Base-by-base conservation (phyloP, 208 protist species). In the Trypanosomatidae sp. region DNA sequence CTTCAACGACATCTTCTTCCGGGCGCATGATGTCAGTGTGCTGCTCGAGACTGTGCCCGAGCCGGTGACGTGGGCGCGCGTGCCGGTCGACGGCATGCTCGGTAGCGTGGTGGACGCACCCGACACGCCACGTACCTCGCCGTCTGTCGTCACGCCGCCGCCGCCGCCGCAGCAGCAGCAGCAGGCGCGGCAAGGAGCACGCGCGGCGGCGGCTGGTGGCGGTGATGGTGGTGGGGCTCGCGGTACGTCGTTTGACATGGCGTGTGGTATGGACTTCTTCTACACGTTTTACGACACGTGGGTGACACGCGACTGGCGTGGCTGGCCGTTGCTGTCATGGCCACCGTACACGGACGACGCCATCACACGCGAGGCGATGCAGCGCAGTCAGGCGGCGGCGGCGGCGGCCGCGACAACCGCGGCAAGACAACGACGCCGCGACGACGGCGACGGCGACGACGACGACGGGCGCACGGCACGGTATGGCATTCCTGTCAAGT, bases 211-310 rank as follows among this genome's bases (percentile, higher is more conserved):
- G 11, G 11, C n/a, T 35, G 30, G 30, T 35, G 11, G 30, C n/a
- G n/a, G 30, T 35, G 30, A n/a, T 35, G n/a, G n/a, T 35, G n/a
- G 30, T n/a, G 4, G 13, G 13, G 25, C 8, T 13, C 1, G 32
- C 0, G 60, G 49, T 4, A 71, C 66, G 3, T 59, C 59, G 13
- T 86, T 89, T 24, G 75, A 89, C 47, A 66, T 89, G 63, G 80
- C 80, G 38, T 89, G 80, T 68, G 80, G 71, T 7, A 80, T 89
- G 72, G 80, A 89, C 56, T 89, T 74, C 51, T 86, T 85, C 58
- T 60, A 51, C 32, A 61, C 40, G 26, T 77, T 89, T 37, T 89
- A 89, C 55, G 80, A 89, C 48, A 68, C 56, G 7, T 83, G 71
- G 70, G 72, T 89, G 7, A 41, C 61, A 8, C 61, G 80, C 1